phyloP scores from a whole-genome alignment of 129 eudicot species.

The Erigeron canadensis region DNA sequence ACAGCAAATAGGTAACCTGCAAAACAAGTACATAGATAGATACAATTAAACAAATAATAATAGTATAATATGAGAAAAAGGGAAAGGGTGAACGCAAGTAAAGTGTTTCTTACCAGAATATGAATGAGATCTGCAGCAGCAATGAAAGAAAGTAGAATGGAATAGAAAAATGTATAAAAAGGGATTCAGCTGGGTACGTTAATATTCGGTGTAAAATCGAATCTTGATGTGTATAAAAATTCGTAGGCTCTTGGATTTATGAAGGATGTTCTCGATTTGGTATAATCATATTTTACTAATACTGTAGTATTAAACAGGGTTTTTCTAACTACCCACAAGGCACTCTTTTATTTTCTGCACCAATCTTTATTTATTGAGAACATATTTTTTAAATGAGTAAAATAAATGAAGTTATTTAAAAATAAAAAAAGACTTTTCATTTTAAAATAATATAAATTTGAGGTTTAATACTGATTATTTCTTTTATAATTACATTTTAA shows the following conservation, averaged over 20 bases:
- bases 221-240: slow-evolving; percentile 23
- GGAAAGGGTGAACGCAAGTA: slow-evolving; percentile 22
- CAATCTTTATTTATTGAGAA: too few species aligned
- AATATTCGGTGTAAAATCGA: slow-evolving; percentile 20
- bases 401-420: too few species aligned
- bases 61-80: slow-evolving; percentile 4
- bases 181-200: slow-evolving; percentile 22
- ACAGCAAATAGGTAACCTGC: slow-evolving; percentile 30
- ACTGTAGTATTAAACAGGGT: too few species aligned
- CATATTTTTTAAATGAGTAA: too few species aligned
- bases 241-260: slow-evolving; percentile 31
- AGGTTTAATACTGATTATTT: too few species aligned
- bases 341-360: too few species aligned
- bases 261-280: slow-evolving; percentile 23
- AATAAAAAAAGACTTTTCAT: too few species aligned
- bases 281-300: background rate
- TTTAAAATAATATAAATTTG: too few species aligned
- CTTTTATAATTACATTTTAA: too few species aligned
- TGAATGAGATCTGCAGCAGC: slow-evolving; percentile 38
- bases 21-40: slow-evolving; percentile 3
- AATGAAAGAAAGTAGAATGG: slow-evolving; percentile 8
- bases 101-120: slow-evolving; percentile 22
- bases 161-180: background rate
- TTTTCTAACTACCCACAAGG: too few species aligned
- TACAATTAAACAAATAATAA: background rate